A percentile compares a stretch with the other conserved stretches of the same genome.
Conservation (phyloP, 1,284 basidiomycete species). For the Meira nashicola region DNA sequence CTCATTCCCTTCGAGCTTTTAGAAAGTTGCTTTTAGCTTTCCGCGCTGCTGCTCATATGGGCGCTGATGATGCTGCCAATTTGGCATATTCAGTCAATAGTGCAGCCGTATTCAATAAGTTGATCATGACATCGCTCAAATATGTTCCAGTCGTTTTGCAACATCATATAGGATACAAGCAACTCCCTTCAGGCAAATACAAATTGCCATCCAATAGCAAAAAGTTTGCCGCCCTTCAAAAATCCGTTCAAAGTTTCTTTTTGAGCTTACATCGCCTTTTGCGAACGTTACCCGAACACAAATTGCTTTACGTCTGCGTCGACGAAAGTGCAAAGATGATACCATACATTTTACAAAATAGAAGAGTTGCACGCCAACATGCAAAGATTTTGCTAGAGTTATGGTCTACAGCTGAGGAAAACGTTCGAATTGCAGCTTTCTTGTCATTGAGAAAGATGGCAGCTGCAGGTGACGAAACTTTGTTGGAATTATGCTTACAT, state of each 20-base stretch:
- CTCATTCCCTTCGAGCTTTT: slow-evolving; percentile 77
- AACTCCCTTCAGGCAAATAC: slow-evolving; percentile 23
- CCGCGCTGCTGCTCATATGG: slow-evolving; percentile 43
- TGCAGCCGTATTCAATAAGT: slow-evolving; percentile 69
- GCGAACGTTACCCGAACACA: slow-evolving; percentile 38
- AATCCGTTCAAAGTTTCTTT: slow-evolving; percentile 69
- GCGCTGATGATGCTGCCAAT: slow-evolving; percentile 26
- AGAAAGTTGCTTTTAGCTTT: slow-evolving; percentile 66
- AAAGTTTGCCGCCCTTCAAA: slow-evolving; percentile 66
- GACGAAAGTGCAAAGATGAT: slow-evolving; percentile 49
- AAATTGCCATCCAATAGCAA: slow-evolving; percentile 57
- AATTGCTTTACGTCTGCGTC: slow-evolving; percentile 60
- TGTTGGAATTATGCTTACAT: slow-evolving; percentile 78
- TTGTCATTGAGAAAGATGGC: slow-evolving; percentile 78
- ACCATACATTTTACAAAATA: slow-evolving; percentile 42
- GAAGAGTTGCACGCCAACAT: slow-evolving; percentile 40
- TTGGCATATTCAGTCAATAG: slow-evolving; percentile 38
- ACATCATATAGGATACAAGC: slow-evolving; percentile 83
- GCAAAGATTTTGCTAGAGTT: slow-evolving; percentile 56
- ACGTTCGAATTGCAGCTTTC: slow-evolving; percentile 79
- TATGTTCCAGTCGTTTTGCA: slow-evolving; percentile 85
- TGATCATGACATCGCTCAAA: slow-evolving; percentile 77
- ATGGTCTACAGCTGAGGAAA: slow-evolving; percentile 75
- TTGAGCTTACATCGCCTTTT: slow-evolving; percentile 43
- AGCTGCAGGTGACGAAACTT: slow-evolving; percentile 71